Conservation (phyloP, 1,139 yeast genomes). For the Geotrichum candidum region DNA sequence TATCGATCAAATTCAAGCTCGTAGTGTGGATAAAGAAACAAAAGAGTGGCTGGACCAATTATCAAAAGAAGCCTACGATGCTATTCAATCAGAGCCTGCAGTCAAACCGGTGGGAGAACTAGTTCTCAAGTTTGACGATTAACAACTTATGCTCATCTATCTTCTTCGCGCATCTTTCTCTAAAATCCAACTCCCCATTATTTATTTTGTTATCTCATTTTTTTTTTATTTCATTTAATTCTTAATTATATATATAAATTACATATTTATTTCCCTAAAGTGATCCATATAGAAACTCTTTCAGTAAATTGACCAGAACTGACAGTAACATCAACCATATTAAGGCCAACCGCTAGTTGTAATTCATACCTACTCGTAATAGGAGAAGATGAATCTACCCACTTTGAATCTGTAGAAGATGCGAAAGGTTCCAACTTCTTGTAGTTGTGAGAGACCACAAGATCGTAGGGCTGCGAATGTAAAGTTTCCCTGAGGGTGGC, state of each 20-base stretch:
- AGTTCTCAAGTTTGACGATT: slow-evolving; percentile 21
- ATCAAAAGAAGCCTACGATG: slow-evolving; percentile 21
- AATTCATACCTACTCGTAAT: slow-evolving; percentile 27
- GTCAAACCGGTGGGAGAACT: slow-evolving; percentile 23
- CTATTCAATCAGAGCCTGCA: slow-evolving; percentile 22
- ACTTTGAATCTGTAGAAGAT: slow-evolving; percentile 24
- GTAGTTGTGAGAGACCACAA: slow-evolving; percentile 25
- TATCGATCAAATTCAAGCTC: slow-evolving; percentile 6
- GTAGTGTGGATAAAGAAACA: slow-evolving; percentile 18
- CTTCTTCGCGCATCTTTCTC: not conserved
- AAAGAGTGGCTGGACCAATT: slow-evolving; percentile 20
- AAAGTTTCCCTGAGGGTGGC: slow-evolving; percentile 29
- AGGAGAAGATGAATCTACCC: slow-evolving; percentile 27
- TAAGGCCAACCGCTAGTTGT: slow-evolving; percentile 28
- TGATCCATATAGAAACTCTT: not conserved
- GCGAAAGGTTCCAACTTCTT: slow-evolving; percentile 25
- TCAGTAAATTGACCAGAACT: not conserved
- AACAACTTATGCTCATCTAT: not conserved
- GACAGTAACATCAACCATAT: slow-evolving; percentile 27
- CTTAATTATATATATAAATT: not conserved
- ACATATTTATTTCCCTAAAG: not conserved
- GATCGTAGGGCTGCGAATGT: slow-evolving; percentile 24
- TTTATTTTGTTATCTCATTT: not conserved
- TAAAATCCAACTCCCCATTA: not conserved
- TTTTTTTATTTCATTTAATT: not conserved